These are phyloP conservation scores for Mimosa pudica DNA, from an alignment of 306 rosid genomes.

Conservation along the genomic window DNA sequence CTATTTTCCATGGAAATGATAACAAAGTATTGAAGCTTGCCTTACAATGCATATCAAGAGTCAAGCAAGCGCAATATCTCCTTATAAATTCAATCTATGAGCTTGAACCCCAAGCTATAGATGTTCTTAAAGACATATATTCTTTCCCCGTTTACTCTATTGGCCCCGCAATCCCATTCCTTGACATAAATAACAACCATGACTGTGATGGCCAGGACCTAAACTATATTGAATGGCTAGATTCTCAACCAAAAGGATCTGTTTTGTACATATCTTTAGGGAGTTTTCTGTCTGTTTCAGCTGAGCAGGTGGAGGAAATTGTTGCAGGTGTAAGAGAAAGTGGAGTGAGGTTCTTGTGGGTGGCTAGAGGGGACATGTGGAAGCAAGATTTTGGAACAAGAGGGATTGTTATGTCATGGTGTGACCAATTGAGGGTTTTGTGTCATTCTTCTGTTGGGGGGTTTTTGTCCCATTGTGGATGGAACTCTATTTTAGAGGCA, in stretches of 20 bases:
- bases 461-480: slow-evolving; percentile 49
- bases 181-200: slow-evolving; percentile 7
- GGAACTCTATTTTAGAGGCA: slow-evolving; percentile 51
- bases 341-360: slow-evolving; percentile 47
- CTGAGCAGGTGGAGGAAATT: slow-evolving; percentile 49
- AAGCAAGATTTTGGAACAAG: slow-evolving; percentile 23
- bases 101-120: slow-evolving; percentile 39
- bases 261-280: slow-evolving; percentile 50
- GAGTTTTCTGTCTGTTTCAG: slow-evolving; percentile 44
- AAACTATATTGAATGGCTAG: slow-evolving; percentile 42
- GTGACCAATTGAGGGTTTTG: slow-evolving; percentile 56
- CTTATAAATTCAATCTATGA: slow-evolving; percentile 37
- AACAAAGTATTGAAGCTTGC: slow-evolving; percentile 7
- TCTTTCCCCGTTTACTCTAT: slow-evolving; percentile 38
- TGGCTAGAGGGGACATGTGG: slow-evolving; percentile 36
- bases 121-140: slow-evolving; percentile 21
- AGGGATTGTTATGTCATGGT: slow-evolving; percentile 48
- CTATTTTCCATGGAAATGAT: slow-evolving; percentile 9
- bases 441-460: slow-evolving; percentile 47
- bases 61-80: slow-evolving; percentile 38
- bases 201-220: neutral
- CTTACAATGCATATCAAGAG: slow-evolving; percentile 31
- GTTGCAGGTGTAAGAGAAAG: slow-evolving; percentile 37
- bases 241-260: slow-evolving; percentile 43
- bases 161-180: slow-evolving; percentile 46